phyloP scores from a whole-genome alignment of 257 asterid species.

The Jaltomata sinuosa region DNA sequence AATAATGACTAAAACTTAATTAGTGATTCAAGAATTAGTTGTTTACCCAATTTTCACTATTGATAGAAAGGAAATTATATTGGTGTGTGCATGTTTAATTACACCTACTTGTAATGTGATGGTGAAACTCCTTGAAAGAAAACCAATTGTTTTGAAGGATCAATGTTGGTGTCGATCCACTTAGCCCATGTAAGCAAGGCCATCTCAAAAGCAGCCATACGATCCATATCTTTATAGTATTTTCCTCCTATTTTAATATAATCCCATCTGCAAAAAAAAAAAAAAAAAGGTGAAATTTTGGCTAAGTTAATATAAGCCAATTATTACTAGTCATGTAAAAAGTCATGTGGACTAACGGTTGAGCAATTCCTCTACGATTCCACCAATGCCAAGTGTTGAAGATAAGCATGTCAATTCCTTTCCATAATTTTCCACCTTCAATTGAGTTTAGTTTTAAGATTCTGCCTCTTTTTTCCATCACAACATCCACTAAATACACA shows the following conservation, averaged over 20 bases:
- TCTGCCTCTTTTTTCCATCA: slow-evolving; percentile 34
- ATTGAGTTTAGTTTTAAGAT: slow-evolving; percentile 63
- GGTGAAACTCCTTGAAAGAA: slow-evolving; percentile 97
- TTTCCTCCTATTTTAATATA: slow-evolving; percentile 48
- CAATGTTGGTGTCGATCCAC: slow-evolving; percentile 72
- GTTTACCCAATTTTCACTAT: not conserved
- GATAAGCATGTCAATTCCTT: slow-evolving; percentile 46
- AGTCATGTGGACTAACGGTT: slow-evolving; percentile 40
- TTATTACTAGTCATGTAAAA: not conserved
- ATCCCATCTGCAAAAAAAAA: slow-evolving; percentile 39
- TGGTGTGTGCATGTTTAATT: not conserved
- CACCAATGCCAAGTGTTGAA: slow-evolving; percentile 98
- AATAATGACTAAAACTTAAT: not conserved
- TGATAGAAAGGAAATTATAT: not conserved
- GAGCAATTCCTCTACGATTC: slow-evolving; percentile 64
- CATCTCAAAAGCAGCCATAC: slow-evolving; percentile 64
- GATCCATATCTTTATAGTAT: slow-evolving; percentile 67
- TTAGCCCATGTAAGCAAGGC: slow-evolving; percentile 75
- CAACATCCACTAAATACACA: slow-evolving; percentile 63
- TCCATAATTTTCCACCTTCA: slow-evolving; percentile 54
- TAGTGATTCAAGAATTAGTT: not conserved
- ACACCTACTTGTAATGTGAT: slow-evolving; percentile 76
- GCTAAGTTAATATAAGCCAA: not conserved
- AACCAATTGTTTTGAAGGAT: slow-evolving; percentile 52
- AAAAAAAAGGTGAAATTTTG: not conserved